Conservation (phyloP, 768 basidiomycete genomes). For the Mycena albidolilacea region DNA sequence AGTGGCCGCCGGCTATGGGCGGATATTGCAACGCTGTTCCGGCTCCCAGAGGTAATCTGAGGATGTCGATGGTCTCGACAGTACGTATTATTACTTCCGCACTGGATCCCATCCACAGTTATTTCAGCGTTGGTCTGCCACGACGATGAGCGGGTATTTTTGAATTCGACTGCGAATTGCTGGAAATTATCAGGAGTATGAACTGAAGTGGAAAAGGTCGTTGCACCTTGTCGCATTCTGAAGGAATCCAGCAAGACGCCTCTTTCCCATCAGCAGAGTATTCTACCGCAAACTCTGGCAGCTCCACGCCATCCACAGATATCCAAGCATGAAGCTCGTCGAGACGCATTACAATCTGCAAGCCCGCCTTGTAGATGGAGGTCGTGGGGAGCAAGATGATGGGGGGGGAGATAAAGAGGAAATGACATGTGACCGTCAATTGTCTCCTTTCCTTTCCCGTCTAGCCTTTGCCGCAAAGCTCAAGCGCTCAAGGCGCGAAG, state of each 20-base stretch:
- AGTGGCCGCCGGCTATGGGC: not conserved
- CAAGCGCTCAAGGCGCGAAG: too few relatives aligned
- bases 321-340: constrained; percentile 1
- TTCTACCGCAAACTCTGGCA: constrained; percentile 14
- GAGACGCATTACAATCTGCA: not conserved
- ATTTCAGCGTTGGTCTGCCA: not conserved
- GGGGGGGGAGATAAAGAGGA: too few relatives aligned
- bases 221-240: constrained; percentile 22
- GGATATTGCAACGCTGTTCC: not conserved
- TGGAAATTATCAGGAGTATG: not conserved
- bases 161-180: not conserved
- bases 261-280: constrained; percentile 16
- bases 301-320: constrained; percentile 13
- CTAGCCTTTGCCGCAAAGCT: too few relatives aligned
- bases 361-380: too few relatives aligned
- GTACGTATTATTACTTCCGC: not conserved
- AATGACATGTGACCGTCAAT: too few relatives aligned
- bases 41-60: not conserved
- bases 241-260: constrained; percentile 28
- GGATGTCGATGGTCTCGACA: not conserved
- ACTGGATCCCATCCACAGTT: not conserved
- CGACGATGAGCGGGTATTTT: not conserved
- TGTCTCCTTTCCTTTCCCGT: too few relatives aligned
- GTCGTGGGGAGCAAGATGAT: too few relatives aligned
- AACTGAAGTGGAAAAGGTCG: not conserved